A percentile compares a stretch with the other conserved stretches of the same genome.
Conservation (phyloP, 169 alveolate species). For the Toxoplasma gondii region DNA sequence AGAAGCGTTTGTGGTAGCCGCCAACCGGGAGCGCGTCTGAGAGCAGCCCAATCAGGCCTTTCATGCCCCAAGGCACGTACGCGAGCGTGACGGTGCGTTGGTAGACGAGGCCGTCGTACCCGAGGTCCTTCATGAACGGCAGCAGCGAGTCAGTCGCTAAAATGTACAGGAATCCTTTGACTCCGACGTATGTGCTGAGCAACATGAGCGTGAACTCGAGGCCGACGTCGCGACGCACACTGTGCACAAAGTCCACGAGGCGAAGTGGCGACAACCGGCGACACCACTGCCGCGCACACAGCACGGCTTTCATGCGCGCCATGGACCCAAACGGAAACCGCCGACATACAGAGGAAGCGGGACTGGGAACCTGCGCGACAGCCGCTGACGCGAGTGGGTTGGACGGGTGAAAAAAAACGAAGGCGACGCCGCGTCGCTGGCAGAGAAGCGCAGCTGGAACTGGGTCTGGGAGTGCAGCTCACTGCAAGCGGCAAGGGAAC, state of each 20-base stretch:
- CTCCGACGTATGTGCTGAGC: constrained; percentile 12
- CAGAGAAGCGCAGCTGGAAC: too few relatives aligned
- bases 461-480: too few relatives aligned
- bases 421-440: too few relatives aligned
- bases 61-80: constrained; percentile 52
- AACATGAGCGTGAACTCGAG: neutral
- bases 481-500: too few relatives aligned
- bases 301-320: neutral
- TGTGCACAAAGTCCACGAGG: neutral
- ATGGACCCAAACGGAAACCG: neutral
- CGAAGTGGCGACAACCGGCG: neutral
- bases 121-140: constrained; percentile 47
- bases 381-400: too few relatives aligned
- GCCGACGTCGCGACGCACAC: neutral
- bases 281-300: neutral
- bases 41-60: constrained; percentile 42
- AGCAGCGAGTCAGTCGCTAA: constrained; percentile 46
- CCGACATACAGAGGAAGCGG: neutral
- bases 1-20: constrained; percentile 45
- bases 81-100: constrained; percentile 58
- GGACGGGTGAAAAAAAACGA: too few relatives aligned
- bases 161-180: neutral
- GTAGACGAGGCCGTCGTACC: constrained; percentile 55
- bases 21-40: constrained; percentile 37
- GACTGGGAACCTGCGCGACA: too few relatives aligned